phyloP scores from a whole-genome alignment of 352 stramenopile species.

The Phytophthora parvispora region DNA sequence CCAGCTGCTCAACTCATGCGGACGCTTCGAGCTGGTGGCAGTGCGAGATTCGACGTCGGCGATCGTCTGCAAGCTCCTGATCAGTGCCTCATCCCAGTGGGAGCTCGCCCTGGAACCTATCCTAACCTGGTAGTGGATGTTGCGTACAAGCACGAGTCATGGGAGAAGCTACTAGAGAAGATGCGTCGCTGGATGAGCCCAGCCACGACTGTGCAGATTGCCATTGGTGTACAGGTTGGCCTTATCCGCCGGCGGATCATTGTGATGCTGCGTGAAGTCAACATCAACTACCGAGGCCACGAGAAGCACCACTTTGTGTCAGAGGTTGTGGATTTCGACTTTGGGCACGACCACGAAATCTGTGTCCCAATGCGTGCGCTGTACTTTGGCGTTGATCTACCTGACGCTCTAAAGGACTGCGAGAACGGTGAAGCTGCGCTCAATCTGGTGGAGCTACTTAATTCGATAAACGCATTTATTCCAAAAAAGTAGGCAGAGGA shows the following conservation, averaged over 20 bases:
- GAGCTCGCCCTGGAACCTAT: not conserved
- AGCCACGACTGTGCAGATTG: slow-evolving; percentile 16
- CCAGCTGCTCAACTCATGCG: slow-evolving; percentile 5
- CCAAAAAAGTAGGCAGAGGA: too few relatives aligned
- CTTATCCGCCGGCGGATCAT: slow-evolving; percentile 11
- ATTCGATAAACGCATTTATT: not conserved
- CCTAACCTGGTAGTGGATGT: slow-evolving; percentile 16
- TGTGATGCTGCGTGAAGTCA: slow-evolving; percentile 2
- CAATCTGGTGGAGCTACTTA: slow-evolving; percentile 5
- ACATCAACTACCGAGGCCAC: slow-evolving; percentile 4
- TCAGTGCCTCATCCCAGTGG: slow-evolving; percentile 2
- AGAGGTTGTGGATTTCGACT: slow-evolving; percentile 9
- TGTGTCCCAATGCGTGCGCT: not conserved
- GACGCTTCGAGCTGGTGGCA: not conserved
- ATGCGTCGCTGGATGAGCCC: slow-evolving; percentile 33
- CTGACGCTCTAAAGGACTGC: not conserved
- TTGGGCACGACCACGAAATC: not conserved
- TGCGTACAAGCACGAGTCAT: slow-evolving; percentile 18
- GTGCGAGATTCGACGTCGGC: slow-evolving; percentile 8
- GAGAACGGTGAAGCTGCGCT: slow-evolving; percentile 2
- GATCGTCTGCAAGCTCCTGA: slow-evolving; percentile 24
- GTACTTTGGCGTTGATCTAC: slow-evolving; percentile 5
- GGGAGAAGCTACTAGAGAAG: slow-evolving; percentile 12
- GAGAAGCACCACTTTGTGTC: not conserved
- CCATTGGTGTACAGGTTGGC: slow-evolving; percentile 15